A percentile compares a stretch with the other conserved stretches of the same genome.
Conservation (phyloP, 2,329 filamentous ascomycete genomes). For the Colletotrichum spinosum region DNA sequence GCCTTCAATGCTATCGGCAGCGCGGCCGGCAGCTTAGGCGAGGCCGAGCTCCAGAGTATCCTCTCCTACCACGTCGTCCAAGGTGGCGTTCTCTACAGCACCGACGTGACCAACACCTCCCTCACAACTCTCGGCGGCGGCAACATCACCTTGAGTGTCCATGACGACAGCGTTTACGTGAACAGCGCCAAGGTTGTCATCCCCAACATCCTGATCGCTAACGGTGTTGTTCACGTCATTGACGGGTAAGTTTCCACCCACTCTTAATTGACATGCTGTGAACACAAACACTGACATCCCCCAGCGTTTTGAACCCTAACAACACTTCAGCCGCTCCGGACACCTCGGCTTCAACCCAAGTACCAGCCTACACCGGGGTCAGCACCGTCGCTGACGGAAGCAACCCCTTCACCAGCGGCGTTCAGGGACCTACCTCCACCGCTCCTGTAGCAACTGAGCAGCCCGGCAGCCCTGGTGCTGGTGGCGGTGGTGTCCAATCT, state of each 20-base stretch:
- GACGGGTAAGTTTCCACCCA: slow-evolving; percentile 59
- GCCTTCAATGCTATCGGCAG: slow-evolving; percentile 70
- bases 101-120: slow-evolving; percentile 36
- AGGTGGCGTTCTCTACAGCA: slow-evolving; percentile 65
- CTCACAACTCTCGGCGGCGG: slow-evolving; percentile 39
- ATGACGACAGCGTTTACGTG: slow-evolving; percentile 59
- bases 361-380: slow-evolving; percentile 66
- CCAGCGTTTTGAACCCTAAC: slow-evolving; percentile 67
- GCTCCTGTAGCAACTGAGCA: slow-evolving; percentile 47
- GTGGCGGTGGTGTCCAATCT: slow-evolving; percentile 36
- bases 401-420: slow-evolving; percentile 67
- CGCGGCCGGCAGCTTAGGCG: slow-evolving; percentile 58
- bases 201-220: slow-evolving; percentile 62
- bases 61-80: slow-evolving; percentile 74
- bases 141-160: slow-evolving; percentile 46
- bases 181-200: slow-evolving; percentile 62
- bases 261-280: background rate
- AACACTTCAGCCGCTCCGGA: slow-evolving; percentile 58
- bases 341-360: slow-evolving; percentile 55
- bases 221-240: slow-evolving; percentile 69
- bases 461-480: slow-evolving; percentile 16
- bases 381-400: slow-evolving; percentile 56
- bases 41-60: slow-evolving; percentile 61
- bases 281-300: background rate
- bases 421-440: slow-evolving; percentile 57